Evolutionary conservation across 805 yeast genomes (phyloP), one percentile per base, ranked within the genome.

Genomic region (Yamadazyma sp.): DNA sequence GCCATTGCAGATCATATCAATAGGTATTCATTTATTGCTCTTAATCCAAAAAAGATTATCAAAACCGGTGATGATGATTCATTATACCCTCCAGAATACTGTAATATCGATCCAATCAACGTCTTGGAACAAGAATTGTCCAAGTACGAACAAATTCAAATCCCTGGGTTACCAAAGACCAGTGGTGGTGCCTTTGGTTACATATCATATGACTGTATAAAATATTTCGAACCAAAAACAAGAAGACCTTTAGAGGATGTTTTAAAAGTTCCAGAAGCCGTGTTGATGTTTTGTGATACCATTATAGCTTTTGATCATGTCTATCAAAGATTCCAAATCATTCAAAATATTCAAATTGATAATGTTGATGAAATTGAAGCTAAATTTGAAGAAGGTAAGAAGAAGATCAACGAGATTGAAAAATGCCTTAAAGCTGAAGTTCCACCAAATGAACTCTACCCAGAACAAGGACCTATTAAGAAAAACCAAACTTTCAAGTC

Each of bases 171-270:
- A 32, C 86, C 96, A 10, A 76, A 74, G 44, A 65, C 88, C 39
- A 81, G 89, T 49, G 98, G 99, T 39, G 99, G 99, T 44, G 98
- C 98, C 5, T 75, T 91, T 36, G 99, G 99, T 2, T 93, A 88
- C 56, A 80, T 93, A 28, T 86, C 97, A 1, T 93, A 93, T 53
- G 99, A 93, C 60, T 93, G 99, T 68, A 84, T 93, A 53, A 85
- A 87, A 56, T 93, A 93, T 61, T 93, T 93, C 48, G 99, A 93
- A 64, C 99, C 99, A 40, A 81, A 73, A 48, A 91, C 98, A 1
- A 74, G 73, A 41, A 76, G 86, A 45, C 72, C 72, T 3, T 69
- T 89, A 48, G 78, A 82, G 47, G 98, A 93, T 58, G 80, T 82
- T 1, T 65, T 93, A 48, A 61, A 84, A 42, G 73, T 93, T 8